phyloP scores from a whole-genome alignment of 148 eudicot genomes.

The Polygonum aviculare region DNA sequence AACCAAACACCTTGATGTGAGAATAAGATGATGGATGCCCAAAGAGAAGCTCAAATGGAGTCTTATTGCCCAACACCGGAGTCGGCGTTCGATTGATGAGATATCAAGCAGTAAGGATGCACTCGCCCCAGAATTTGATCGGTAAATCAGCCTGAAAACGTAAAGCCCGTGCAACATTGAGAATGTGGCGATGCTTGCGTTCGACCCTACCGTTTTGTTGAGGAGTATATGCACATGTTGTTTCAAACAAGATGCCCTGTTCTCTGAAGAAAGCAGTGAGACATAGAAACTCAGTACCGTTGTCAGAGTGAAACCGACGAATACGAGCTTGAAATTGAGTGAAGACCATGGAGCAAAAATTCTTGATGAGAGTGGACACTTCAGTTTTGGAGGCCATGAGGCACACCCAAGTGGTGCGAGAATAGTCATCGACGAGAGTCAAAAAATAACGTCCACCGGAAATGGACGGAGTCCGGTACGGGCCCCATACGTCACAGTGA shows the following conservation, averaged over 20 bases:
- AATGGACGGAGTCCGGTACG: neutral
- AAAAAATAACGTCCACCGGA: neutral
- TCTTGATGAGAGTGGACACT: neutral
- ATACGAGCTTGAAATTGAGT: neutral
- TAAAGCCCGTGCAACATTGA: neutral
- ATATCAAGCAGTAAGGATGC: neutral
- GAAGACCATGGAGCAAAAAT: neutral
- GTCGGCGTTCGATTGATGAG: neutral
- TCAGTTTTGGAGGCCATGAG: neutral
- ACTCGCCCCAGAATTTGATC: conserved; percentile 2
- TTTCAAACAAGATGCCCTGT: neutral
- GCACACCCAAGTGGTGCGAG: neutral
- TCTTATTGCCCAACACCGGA: neutral
- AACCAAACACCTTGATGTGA: neutral
- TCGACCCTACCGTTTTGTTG: conserved; percentile 2
- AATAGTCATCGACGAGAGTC: neutral
- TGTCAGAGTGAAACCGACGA: neutral
- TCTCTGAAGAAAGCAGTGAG: neutral
- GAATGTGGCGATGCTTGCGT: conserved; percentile 7
- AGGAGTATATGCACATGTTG: neutral
- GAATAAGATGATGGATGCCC: no score
- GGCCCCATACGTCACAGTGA: conserved; percentile 15
- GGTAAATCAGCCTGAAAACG: conserved; percentile 5
- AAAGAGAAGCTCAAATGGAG: conserved; percentile 3
- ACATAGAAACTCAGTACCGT: neutral